Conservation (phyloP, 139 green algal genomes). For the Tetraselmis chui region DNA sequence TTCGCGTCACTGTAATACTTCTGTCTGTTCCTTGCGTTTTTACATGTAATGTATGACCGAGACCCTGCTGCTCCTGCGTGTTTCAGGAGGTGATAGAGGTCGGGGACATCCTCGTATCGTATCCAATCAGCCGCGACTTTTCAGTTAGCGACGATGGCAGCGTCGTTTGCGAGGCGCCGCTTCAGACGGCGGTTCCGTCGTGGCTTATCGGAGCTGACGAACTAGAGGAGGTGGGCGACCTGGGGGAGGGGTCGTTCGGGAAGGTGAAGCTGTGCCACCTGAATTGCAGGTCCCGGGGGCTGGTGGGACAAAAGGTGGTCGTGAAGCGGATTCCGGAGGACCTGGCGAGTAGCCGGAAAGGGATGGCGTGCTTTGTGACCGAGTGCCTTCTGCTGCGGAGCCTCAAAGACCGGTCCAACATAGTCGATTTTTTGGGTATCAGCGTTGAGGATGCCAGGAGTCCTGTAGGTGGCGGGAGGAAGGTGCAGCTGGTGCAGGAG, state of each 20-base stretch:
- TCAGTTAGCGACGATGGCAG: too few species aligned
- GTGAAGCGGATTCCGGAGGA: not conserved
- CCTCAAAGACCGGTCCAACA: not conserved
- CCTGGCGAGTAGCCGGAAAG: not conserved
- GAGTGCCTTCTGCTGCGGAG: not conserved
- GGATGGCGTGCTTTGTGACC: not conserved
- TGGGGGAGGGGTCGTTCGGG: not conserved
- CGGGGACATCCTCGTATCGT: too few species aligned
- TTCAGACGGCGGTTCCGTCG: not conserved
- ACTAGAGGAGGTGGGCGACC: not conserved
- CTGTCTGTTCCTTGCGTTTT: not conserved
- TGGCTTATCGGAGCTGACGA: not conserved
- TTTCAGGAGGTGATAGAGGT: too few species aligned
- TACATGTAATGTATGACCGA: not conserved
- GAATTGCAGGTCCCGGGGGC: too few species aligned
- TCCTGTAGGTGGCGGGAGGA: not conserved
- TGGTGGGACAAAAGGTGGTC: not conserved
- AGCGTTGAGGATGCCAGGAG: not conserved
- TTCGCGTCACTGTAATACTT: not conserved
- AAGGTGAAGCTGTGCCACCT: not conserved
- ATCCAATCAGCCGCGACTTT: too few species aligned
- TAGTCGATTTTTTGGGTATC: not conserved
- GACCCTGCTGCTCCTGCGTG: too few species aligned
- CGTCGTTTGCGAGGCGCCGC: not conserved
- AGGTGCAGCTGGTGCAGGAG: not conserved